These are phyloP conservation scores for Mycosarcoma mackinlayi DNA, from an alignment of 1,284 basidiomycete species.

Conservation along the genomic window DNA sequence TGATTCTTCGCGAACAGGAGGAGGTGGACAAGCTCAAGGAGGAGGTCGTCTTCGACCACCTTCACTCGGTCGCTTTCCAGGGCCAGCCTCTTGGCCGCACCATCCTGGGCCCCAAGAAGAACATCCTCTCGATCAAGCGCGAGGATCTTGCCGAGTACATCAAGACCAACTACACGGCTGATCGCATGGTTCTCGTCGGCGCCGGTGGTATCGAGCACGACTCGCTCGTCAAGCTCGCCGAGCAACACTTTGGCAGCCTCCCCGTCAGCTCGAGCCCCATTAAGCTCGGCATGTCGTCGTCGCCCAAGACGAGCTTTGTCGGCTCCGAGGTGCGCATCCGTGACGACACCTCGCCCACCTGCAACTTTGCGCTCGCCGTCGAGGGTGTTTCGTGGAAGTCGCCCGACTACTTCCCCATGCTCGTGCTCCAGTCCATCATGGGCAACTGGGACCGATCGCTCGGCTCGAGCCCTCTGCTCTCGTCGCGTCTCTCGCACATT, in stretches of 20 bases:
- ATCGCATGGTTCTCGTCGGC: constrained; percentile 98
- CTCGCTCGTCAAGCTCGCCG: constrained; percentile 91
- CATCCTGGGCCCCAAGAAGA: constrained; percentile 94
- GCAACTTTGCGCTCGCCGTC: constrained; percentile 94
- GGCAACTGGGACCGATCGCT: constrained; percentile 99
- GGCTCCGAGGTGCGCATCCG: constrained; percentile 96
- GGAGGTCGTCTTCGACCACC: constrained; percentile 98
- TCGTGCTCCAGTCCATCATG: constrained; percentile 97
- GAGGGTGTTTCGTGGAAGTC: constrained; percentile 98
- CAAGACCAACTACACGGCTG: constrained; percentile 96
- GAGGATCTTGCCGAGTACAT: constrained; percentile 92
- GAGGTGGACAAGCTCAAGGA: constrained; percentile 99
- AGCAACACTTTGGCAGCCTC: constrained; percentile 90
- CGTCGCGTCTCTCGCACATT: constrained; percentile 90
- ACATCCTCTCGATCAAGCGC: constrained; percentile 94
- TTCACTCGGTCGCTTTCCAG: constrained; percentile 96
- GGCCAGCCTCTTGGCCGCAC: constrained; percentile 94
- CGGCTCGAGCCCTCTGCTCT: constrained; percentile 87
- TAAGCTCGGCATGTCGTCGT: constrained; percentile 76
- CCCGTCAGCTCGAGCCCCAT: constrained; percentile 89
- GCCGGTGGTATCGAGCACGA: constrained; percentile 93
- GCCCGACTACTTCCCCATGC: constrained; percentile 99
- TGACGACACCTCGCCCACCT: constrained; percentile 87
- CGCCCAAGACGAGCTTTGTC: constrained; percentile 78
- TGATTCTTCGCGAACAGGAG: constrained; percentile 96